Conservation (phyloP, 2,329 filamentous ascomycete genomes). For the Phyllosticta citrichinensis region DNA sequence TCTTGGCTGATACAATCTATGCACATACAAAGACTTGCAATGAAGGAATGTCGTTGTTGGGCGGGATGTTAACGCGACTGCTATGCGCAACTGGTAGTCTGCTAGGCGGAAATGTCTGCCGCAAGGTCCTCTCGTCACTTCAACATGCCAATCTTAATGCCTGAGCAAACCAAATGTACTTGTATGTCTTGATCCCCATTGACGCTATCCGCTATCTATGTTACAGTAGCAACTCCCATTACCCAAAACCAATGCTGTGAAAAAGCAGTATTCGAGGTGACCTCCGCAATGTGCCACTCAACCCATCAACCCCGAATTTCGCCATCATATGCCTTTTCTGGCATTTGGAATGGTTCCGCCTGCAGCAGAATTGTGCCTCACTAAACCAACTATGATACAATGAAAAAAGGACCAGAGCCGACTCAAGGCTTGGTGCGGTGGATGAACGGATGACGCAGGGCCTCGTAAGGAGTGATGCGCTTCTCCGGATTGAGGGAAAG, state of each 20-base stretch:
- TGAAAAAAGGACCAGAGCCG: background rate
- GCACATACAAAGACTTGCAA: background rate
- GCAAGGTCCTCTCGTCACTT: too few relatives aligned
- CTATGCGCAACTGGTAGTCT: background rate
- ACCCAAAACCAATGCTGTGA: background rate
- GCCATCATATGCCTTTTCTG: background rate
- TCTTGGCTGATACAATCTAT: background rate
- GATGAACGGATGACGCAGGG: slow-evolving; percentile 84
- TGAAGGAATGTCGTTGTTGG: background rate
- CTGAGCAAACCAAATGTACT: too few relatives aligned
- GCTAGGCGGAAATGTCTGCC: too few relatives aligned
- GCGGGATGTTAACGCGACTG: background rate
- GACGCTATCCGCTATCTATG: background rate
- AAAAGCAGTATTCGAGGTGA: background rate
- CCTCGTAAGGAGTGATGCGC: slow-evolving; percentile 76
- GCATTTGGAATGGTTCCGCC: background rate
- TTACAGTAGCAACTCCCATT: background rate
- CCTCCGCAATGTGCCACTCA: background rate
- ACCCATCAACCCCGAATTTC: background rate
- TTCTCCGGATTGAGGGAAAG: slow-evolving; percentile 86
- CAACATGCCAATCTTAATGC: too few relatives aligned
- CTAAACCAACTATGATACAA: background rate
- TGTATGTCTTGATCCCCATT: background rate
- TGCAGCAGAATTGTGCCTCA: background rate
- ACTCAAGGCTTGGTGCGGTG: slow-evolving; percentile 5